phyloP scores from a whole-genome alignment of 768 basidiomycete genomes.

The Suillus sp. region DNA sequence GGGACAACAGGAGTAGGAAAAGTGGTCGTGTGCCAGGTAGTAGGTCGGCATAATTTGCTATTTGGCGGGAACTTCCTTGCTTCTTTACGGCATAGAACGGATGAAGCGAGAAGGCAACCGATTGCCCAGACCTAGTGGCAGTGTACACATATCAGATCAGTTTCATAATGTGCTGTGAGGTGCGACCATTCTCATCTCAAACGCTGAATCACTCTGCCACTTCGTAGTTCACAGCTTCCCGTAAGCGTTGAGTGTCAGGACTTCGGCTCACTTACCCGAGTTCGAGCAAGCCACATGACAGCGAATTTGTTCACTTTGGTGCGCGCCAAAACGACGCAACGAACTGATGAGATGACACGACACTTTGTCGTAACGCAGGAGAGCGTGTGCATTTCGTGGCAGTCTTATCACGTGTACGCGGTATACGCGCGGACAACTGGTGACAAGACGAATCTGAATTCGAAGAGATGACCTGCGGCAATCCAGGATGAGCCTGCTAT shows the following conservation, averaged over 20 bases:
- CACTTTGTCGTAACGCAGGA: not conserved
- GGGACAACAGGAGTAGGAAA: not conserved
- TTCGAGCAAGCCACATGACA: not conserved
- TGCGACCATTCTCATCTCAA: not conserved
- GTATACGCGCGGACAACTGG: not conserved
- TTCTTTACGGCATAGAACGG: not conserved
- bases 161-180: not conserved
- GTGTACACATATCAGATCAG: not conserved
- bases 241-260: not conserved
- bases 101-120: not conserved
- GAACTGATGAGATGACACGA: not conserved
- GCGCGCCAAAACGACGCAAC: not conserved
- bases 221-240: not conserved
- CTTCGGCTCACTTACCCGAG: not conserved
- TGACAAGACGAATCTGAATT: not conserved
- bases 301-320: not conserved
- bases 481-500: not conserved
- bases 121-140: not conserved
- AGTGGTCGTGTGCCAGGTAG: conserved; percentile 3
- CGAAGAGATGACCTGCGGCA: not conserved
- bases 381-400: not conserved
- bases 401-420: not conserved
- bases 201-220: not conserved
- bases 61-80: not conserved
- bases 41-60: not conserved